Percentiles rank a stretch among this genome's conserved stretches.
phyloP scores from a whole-genome alignment of 2,329 filamentous ascomycete species.

The Fusarium vanettenii region DNA sequence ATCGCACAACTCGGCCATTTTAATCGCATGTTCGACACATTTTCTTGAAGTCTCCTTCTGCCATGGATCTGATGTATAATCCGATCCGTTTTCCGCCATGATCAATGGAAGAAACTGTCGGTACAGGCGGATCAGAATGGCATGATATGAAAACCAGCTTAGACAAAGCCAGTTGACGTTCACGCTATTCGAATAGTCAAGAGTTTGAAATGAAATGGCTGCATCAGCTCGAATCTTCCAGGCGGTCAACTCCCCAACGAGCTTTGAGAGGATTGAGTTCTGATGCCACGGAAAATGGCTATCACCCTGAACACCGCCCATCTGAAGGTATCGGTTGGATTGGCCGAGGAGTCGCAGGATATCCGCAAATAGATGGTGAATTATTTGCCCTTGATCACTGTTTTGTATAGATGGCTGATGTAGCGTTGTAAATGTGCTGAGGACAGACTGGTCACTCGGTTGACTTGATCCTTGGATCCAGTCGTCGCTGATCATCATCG shows the following conservation, averaged over 20 bases:
- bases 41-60: slow-evolving; percentile 24
- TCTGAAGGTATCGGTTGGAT: slow-evolving; percentile 21
- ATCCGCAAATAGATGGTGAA: slow-evolving; percentile 6
- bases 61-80: slow-evolving; percentile 20
- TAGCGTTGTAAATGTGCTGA: not conserved
- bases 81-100: not conserved
- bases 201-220: not conserved
- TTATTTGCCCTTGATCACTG: not conserved
- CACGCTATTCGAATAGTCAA: slow-evolving; percentile 15
- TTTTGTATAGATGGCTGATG: not conserved
- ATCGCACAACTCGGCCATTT: slow-evolving; percentile 5
- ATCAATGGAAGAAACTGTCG: slow-evolving; percentile 26
- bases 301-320: slow-evolving; percentile 23
- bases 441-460: not conserved
- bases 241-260: slow-evolving; percentile 1
- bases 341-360: slow-evolving; percentile 9
- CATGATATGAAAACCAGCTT: slow-evolving; percentile 25
- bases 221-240: not conserved
- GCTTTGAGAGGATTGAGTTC: slow-evolving; percentile 13
- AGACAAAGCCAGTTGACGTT: slow-evolving; percentile 14
- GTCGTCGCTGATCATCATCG: slow-evolving; percentile 18
- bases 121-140: slow-evolving; percentile 16
- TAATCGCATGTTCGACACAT: slow-evolving; percentile 9
- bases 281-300: slow-evolving; percentile 30
- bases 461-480: not conserved